Percentiles rank a stretch among this genome's conserved stretches.
These are phyloP conservation scores for Populus hybrid DNA, from an alignment of 441 rosid species.

Conservation along the genomic window DNA sequence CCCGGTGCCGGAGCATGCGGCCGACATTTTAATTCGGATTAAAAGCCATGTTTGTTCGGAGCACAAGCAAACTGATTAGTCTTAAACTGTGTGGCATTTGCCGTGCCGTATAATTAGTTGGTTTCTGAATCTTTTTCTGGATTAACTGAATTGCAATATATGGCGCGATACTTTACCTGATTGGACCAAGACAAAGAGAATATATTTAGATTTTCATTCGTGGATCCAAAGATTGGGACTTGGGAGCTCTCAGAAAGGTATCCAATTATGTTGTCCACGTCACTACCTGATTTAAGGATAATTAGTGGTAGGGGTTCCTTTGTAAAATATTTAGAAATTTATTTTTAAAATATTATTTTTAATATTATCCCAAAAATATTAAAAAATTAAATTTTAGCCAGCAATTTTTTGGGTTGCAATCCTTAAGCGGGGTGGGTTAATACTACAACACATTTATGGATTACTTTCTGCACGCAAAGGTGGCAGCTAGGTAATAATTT, in stretches of 20 bases:
- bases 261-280: constrained; percentile 27
- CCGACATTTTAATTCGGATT: constrained; percentile 5
- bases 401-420: no score
- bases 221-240: constrained; percentile 15
- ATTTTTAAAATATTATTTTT: no score
- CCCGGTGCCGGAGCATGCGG: constrained; percentile 11
- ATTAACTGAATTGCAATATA: not conserved
- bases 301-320: no score
- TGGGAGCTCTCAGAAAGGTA: not conserved
- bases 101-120: constrained; percentile 2
- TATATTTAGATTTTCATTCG: constrained; percentile 8
- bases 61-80: not conserved
- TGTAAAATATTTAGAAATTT: no score
- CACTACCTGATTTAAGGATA: not conserved
- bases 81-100: not conserved
- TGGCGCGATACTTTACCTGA: not conserved
- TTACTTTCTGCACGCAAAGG: not conserved
- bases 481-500: not conserved
- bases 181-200: constrained; percentile 3
- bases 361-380: no score
- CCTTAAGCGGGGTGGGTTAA: no score
- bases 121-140: not conserved
- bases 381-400: no score
- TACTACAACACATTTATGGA: not conserved
- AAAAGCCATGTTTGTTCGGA: not conserved